A percentile compares a stretch with the other conserved stretches of the same genome.
phyloP scores from a whole-genome alignment of 2,329 filamentous ascomycete species.

The Boeremia exigua region DNA sequence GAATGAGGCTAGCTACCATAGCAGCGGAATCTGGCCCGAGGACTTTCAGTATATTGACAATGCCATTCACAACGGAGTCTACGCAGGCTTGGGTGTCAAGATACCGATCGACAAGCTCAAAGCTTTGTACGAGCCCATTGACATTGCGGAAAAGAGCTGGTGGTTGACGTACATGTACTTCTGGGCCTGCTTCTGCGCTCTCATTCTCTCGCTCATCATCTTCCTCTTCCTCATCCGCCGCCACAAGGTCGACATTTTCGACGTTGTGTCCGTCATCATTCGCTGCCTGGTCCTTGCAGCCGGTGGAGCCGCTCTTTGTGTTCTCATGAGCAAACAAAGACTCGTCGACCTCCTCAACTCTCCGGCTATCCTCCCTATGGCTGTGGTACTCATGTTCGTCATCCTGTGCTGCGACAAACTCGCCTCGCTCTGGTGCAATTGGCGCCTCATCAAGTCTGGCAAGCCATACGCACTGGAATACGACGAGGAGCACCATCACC shows the following conservation, averaged over 20 bases:
- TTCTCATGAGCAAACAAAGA: slow-evolving; percentile 31
- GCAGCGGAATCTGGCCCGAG: slow-evolving; percentile 20
- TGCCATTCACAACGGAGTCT: slow-evolving; percentile 39
- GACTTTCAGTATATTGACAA: slow-evolving; percentile 30
- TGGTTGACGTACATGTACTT: slow-evolving; percentile 47
- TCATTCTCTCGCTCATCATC: slow-evolving; percentile 45
- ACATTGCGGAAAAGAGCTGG: slow-evolving; percentile 39
- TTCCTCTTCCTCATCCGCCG: slow-evolving; percentile 50
- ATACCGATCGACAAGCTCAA: slow-evolving; percentile 38
- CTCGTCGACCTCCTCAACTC: slow-evolving; percentile 38
- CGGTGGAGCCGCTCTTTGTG: slow-evolving; percentile 38
- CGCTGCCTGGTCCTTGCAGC: slow-evolving; percentile 36
- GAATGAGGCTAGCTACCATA: slow-evolving; percentile 25
- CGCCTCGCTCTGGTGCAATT: slow-evolving; percentile 39
- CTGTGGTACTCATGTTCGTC: slow-evolving; percentile 45
- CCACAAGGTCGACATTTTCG: slow-evolving; percentile 50
- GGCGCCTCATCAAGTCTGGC: slow-evolving; percentile 37
- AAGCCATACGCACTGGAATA: slow-evolving; percentile 39
- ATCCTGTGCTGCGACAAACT: slow-evolving; percentile 40
- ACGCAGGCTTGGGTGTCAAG: slow-evolving; percentile 43
- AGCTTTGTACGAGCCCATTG: slow-evolving; percentile 24
- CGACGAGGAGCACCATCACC: slow-evolving; percentile 37
- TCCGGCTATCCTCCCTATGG: slow-evolving; percentile 44
- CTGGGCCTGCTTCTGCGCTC: slow-evolving; percentile 46
- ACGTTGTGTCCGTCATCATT: slow-evolving; percentile 46